phyloP scores from a whole-genome alignment of 2,329 filamentous ascomycete species.

The Apiospora pterosperma region DNA sequence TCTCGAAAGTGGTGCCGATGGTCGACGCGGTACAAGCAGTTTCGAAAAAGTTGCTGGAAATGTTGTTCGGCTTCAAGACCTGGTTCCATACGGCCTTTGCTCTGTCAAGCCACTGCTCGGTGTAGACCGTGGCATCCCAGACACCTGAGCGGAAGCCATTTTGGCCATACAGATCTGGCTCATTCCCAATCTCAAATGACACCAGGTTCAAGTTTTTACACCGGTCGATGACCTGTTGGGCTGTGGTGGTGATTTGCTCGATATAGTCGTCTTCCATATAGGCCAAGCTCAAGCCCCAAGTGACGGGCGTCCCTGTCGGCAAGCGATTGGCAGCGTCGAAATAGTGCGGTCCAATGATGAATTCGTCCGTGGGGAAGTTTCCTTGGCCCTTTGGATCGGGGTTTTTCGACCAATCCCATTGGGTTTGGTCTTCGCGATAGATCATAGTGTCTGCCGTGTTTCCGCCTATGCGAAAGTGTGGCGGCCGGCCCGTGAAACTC shows the following conservation, averaged over 20 bases:
- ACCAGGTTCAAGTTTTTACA: conserved; percentile 22
- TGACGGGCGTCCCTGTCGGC: conserved; percentile 45
- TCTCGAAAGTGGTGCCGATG: conserved; percentile 46
- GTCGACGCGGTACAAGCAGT: conserved; percentile 45
- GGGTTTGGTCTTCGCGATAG: conserved; percentile 32
- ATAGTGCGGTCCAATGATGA: conserved; percentile 43
- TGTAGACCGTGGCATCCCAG: conserved; percentile 41
- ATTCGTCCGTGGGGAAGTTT: conserved; percentile 35
- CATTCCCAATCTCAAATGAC: conserved; percentile 28
- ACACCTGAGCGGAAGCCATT: conserved; percentile 41
- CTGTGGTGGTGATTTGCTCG: conserved; percentile 38
- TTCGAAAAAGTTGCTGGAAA: conserved; percentile 44
- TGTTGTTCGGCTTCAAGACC: conserved; percentile 38
- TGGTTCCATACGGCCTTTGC: conserved; percentile 39
- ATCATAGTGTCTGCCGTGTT: conserved; percentile 50
- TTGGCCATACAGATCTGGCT: conserved; percentile 27
- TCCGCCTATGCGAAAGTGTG: conserved; percentile 46
- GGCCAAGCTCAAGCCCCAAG: conserved; percentile 47
- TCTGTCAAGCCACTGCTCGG: conserved; percentile 41
- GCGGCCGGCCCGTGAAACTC: conserved; percentile 43
- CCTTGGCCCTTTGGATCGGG: conserved; percentile 35
- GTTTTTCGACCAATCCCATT: conserved; percentile 36
- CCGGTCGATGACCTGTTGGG: conserved; percentile 21
- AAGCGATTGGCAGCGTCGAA: conserved; percentile 45
- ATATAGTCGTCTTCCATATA: conserved; percentile 41